A percentile compares a stretch with the other conserved stretches of the same genome.
phyloP scores from a whole-genome alignment of 2,329 filamentous ascomycete genomes.

The Talaromyces sp. region DNA sequence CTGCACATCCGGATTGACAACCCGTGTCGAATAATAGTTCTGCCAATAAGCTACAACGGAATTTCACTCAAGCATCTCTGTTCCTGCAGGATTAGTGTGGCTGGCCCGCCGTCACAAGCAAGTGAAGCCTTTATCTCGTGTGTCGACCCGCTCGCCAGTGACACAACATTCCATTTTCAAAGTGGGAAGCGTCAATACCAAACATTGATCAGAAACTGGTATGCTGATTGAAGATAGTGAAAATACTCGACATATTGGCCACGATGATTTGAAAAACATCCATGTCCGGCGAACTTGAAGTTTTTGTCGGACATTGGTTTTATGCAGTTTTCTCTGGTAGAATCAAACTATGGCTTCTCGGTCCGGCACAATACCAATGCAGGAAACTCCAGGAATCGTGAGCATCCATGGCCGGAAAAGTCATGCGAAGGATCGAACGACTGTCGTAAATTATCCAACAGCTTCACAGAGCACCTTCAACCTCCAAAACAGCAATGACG shows the following conservation, averaged over 20 bases:
- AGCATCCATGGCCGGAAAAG: background rate
- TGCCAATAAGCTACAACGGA: background rate
- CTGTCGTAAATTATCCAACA: background rate
- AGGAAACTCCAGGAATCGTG: background rate
- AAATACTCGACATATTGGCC: no score
- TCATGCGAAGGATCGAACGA: background rate
- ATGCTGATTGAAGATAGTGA: background rate
- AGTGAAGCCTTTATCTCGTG: slow-evolving; percentile 1
- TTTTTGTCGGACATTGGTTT: background rate
- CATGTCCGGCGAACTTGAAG: background rate
- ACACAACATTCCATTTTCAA: slow-evolving; percentile 1
- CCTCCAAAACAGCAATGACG: background rate
- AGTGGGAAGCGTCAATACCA: background rate
- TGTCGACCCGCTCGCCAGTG: background rate
- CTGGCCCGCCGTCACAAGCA: background rate
- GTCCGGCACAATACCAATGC: background rate
- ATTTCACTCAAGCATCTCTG: background rate
- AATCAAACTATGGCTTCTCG: background rate
- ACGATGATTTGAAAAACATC: background rate
- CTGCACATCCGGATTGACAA: background rate
- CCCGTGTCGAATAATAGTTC: background rate
- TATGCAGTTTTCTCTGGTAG: background rate
- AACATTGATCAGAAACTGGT: background rate
- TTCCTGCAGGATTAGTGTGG: background rate
- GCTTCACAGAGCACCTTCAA: background rate